phyloP scores from a whole-genome alignment of 2,329 filamentous ascomycete genomes.

The Alternaria triticina region DNA sequence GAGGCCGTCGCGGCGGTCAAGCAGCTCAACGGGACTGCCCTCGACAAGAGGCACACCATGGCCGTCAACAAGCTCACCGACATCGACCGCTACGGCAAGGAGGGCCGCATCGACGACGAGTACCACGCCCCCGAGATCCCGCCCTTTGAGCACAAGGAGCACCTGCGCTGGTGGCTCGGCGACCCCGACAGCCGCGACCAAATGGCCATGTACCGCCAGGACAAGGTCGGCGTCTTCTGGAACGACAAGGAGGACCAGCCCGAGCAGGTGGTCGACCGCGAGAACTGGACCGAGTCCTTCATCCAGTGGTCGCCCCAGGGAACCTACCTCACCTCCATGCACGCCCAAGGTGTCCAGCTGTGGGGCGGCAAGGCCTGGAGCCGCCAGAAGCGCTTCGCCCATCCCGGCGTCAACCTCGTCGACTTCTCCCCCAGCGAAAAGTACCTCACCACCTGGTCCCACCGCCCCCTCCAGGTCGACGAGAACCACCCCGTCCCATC shows the following conservation, averaged over 20 bases:
- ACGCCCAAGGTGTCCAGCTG: conserved; percentile 94
- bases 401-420: conserved; percentile 93
- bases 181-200: conserved; percentile 91
- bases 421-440: conserved; percentile 94
- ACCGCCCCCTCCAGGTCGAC: conserved; percentile 88
- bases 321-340: conserved; percentile 92
- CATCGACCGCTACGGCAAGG: conserved; percentile 92
- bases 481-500: conserved; percentile 86
- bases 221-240: conserved; percentile 95
- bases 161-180: conserved; percentile 90
- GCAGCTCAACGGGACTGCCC: conserved; percentile 80
- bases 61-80: conserved; percentile 98
- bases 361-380: conserved; percentile 93
- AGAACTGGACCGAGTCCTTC: conserved; percentile 97
- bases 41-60: conserved; percentile 97
- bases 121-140: conserved; percentile 84
- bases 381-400: conserved; percentile 89
- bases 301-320: conserved; percentile 97
- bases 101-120: conserved; percentile 90
- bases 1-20: conserved; percentile 91
- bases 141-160: conserved; percentile 89
- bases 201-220: conserved; percentile 91
- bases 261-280: conserved; percentile 87
- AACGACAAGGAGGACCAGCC: conserved; percentile 94
- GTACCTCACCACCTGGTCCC: conserved; percentile 96